These are phyloP conservation scores for Mortierella claussenii DNA, from an alignment of 192 early-diverging fungal genomes.

Conservation along the genomic window DNA sequence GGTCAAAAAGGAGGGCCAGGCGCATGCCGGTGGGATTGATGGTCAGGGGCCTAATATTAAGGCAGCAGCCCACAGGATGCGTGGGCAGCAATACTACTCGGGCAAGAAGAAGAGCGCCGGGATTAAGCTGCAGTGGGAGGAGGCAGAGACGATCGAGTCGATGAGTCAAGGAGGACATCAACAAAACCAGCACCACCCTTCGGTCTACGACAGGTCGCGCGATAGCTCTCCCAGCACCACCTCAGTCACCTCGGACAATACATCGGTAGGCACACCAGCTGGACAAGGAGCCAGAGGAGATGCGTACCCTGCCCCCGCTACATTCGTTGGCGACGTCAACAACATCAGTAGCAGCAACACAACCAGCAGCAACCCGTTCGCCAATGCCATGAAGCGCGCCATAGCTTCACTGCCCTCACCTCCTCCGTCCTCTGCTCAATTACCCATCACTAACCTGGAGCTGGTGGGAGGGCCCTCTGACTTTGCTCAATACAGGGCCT, in stretches of 20 bases:
- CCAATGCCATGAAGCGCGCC: constrained; percentile 12
- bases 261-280: too few species aligned
- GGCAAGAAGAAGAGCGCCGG: constrained; percentile 1
- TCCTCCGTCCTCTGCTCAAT: constrained; percentile 1
- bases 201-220: constrained; percentile 11
- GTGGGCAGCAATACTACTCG: constrained; percentile 24
- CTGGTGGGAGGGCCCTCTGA: constrained; percentile 40
- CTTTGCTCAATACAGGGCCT: constrained; percentile 22
- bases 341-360: constrained; percentile 1
- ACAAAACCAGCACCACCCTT: constrained; percentile 25
- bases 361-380: not conserved
- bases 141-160: constrained; percentile 44
- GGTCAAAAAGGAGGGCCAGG: constrained; percentile 14
- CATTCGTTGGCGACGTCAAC: constrained; percentile 4
- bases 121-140: constrained; percentile 43
- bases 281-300: too few species aligned
- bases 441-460: constrained; percentile 24
- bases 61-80: constrained; percentile 31
- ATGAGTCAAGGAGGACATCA: constrained; percentile 46
- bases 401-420: constrained; percentile 33
- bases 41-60: too few species aligned
- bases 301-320: too few species aligned
- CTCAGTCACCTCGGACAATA: constrained; percentile 31
- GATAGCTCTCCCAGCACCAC: constrained; percentile 20
- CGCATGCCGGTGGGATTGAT: too few species aligned